Evolutionary conservation across 805 yeast species (phyloP), one percentile per base, ranked within the genome.

Genomic region (Candida palmyrensis): DNA sequence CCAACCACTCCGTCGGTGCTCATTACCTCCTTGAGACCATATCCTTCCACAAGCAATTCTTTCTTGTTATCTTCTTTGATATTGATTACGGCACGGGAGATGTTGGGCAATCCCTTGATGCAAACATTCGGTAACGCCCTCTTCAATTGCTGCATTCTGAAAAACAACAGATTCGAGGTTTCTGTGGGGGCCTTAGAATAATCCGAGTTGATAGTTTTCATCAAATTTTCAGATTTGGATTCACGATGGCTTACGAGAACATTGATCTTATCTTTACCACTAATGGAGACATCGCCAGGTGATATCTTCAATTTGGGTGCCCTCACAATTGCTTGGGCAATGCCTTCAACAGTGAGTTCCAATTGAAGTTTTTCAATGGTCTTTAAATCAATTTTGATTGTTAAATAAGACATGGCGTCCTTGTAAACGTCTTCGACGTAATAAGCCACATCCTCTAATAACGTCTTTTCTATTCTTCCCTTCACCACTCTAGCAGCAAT

Each of bases 401-500:
- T 82, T 29, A 92, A 65, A 55, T 67, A 88, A 0, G 96, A 86
- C 60, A 76, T 68, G 42, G 75, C 74, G 46, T 84, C 84, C 43
- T 77, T 79, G 59, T 89, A 94, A 10, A 90, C 97, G 62, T 92
- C 99, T 59, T 92, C 96, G 46, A 94, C 84, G 57, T 77, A 88
- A 53, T 61, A 84, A 4, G 94, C 87, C 43, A 92, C 82, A 54
- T 94, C 97, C 41, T 80, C 78, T 40, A 92, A 62, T 34, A 81
- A 59, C 0, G 98, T 92, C 66, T 90, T 92, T 55, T 92, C 99
- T 36, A 92, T 76, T 53, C 99, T 76, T 34, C 99, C 99, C 63
- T 92, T 92, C 20, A 92, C 98, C 45, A 94, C 96, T 60, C 99
- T 79, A 0, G 98, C 98, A 18, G 97, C 97, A 54, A 95, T 82